Conservation (phyloP, 2,329 filamentous ascomycete genomes). For the Fusarium torreyae region DNA sequence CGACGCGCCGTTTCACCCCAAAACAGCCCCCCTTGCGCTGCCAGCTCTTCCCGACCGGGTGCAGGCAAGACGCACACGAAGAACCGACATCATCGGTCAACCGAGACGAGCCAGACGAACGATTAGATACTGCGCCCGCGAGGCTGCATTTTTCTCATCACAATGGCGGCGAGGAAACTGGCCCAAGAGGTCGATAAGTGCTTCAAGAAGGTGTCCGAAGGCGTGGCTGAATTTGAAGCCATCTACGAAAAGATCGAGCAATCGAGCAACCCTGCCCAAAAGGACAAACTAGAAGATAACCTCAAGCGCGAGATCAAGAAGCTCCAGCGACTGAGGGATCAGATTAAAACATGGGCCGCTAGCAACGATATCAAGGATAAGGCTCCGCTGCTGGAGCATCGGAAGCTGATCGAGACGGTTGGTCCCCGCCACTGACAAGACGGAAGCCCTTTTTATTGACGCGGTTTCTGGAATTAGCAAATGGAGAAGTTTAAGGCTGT, state of each 20-base stretch:
- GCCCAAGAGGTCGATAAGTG: conserved; percentile 99
- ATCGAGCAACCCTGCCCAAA: conserved; percentile 92
- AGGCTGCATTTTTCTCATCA: conserved; percentile 51
- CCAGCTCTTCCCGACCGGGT: conserved; percentile 26
- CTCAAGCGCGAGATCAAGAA: conserved; percentile 99
- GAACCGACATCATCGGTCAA: conserved; percentile 20
- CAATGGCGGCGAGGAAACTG: conserved; percentile 95
- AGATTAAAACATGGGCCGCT: conserved; percentile 99
- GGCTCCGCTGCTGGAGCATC: conserved; percentile 91
- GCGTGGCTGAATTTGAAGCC: conserved; percentile 89
- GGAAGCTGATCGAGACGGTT: conserved; percentile 98
- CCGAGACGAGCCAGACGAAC: conserved; percentile 21
- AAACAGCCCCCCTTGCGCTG: conserved; percentile 31
- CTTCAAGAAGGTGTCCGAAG: conserved; percentile 98
- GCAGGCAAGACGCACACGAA: conserved; percentile 35
- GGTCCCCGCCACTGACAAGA: conserved; percentile 54
- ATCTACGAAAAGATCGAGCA: conserved; percentile 99
- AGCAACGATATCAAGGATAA: conserved; percentile 99
- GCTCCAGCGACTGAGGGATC: conserved; percentile 94
- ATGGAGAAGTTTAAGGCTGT: conserved; percentile 99
- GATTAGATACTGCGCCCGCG: conserved; percentile 32
- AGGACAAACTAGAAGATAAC: conserved; percentile 98
- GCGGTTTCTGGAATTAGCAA: conserved; percentile 70
- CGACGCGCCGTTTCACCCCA: conserved; percentile 31
- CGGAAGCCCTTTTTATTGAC: conserved; percentile 38